phyloP scores from a whole-genome alignment of 352 stramenopile genomes.

The Phytophthora constricta region DNA sequence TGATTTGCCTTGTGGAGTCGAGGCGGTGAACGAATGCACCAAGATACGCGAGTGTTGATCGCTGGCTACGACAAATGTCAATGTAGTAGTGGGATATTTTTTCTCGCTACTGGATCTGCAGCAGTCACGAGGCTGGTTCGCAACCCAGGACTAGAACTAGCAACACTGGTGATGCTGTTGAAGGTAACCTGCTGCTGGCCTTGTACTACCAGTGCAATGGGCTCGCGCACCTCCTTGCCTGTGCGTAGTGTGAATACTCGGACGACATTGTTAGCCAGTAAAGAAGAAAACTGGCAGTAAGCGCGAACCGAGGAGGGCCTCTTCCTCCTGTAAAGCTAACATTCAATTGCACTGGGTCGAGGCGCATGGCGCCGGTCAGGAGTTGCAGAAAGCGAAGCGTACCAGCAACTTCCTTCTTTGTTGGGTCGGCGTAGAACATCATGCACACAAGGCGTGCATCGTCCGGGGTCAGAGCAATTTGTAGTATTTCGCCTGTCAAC shows the following conservation, averaged over 20 bases:
- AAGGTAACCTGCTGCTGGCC: slow-evolving; percentile 27
- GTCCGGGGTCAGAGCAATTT: slow-evolving; percentile 45
- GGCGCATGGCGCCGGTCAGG: slow-evolving; percentile 22
- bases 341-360: slow-evolving; percentile 37
- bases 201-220: slow-evolving; percentile 25
- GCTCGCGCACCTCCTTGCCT: slow-evolving; percentile 28
- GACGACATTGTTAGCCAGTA: slow-evolving; percentile 44
- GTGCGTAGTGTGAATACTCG: slow-evolving; percentile 34
- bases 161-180: slow-evolving; percentile 29
- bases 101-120: slow-evolving; percentile 3
- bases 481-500: slow-evolving; percentile 43
- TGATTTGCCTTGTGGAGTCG: background rate
- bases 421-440: slow-evolving; percentile 39
- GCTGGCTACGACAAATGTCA: slow-evolving; percentile 35
- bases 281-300: slow-evolving; percentile 43
- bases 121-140: slow-evolving; percentile 1
- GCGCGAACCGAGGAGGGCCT: slow-evolving; percentile 44
- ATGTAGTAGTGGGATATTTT: background rate
- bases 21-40: slow-evolving; percentile 29
- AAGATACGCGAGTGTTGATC: slow-evolving; percentile 32
- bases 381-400: slow-evolving; percentile 49
- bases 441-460: slow-evolving; percentile 49
- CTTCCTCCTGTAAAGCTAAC: slow-evolving; percentile 31
- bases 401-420: slow-evolving; percentile 27
- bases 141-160: background rate